These are phyloP conservation scores for Colletotrichum ledebouriae DNA, from an alignment of 2,329 filamentous ascomycete genomes.

Conservation along the genomic window DNA sequence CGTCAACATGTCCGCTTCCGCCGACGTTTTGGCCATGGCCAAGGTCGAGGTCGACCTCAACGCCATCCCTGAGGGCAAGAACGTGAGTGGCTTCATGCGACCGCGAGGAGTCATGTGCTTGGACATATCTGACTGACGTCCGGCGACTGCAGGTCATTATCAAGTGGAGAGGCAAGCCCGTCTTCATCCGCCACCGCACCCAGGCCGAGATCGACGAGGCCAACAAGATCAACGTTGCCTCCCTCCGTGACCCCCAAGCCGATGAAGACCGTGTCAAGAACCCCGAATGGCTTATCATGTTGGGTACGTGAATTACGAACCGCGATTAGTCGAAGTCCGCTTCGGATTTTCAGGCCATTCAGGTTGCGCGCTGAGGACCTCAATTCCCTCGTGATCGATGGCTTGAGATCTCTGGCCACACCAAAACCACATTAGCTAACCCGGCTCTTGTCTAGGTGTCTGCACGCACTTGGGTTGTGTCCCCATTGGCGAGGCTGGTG, in stretches of 20 bases:
- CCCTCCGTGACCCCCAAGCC: slow-evolving; percentile 89
- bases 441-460: slow-evolving; percentile 73
- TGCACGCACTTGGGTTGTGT: slow-evolving; percentile 99
- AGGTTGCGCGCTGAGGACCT: background rate
- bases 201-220: slow-evolving; percentile 93
- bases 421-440: background rate
- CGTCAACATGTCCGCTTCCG: slow-evolving; percentile 99
- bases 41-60: slow-evolving; percentile 98
- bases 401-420: background rate
- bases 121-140: slow-evolving; percentile 13
- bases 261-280: slow-evolving; percentile 97
- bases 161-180: slow-evolving; percentile 99
- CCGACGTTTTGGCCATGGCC: slow-evolving; percentile 98
- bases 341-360: background rate
- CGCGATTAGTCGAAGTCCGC: slow-evolving; percentile 1
- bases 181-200: slow-evolving; percentile 99
- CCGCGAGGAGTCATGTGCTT: too few species aligned
- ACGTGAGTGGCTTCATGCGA: slow-evolving; percentile 72
- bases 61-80: slow-evolving; percentile 98
- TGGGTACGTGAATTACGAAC: slow-evolving; percentile 72
- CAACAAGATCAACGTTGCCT: slow-evolving; percentile 85
- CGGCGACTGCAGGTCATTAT: slow-evolving; percentile 84
- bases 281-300: slow-evolving; percentile 98
- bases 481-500: slow-evolving; percentile 97
- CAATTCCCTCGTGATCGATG: background rate